These are phyloP conservation scores for Leptomonas pyrrhocoris DNA, from an alignment of 208 protist species.

Conservation along the genomic window DNA sequence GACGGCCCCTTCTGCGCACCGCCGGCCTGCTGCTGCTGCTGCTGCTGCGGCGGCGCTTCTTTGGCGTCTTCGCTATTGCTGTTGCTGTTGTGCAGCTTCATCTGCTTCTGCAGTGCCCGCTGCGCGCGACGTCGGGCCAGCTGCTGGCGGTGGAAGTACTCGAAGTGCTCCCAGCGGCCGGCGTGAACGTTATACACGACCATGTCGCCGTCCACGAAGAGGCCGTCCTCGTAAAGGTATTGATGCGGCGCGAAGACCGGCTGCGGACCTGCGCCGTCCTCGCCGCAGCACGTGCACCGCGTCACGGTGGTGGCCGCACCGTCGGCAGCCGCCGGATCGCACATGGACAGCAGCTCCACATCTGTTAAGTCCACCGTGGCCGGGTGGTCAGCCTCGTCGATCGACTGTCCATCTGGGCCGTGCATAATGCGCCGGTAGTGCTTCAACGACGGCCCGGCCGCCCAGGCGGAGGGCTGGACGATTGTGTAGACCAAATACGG, in stretches of 20 bases:
- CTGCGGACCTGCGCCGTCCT: neutral
- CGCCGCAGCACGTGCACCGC: slow-evolving; percentile 4
- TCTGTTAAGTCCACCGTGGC: slow-evolving; percentile 7
- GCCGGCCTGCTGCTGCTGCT: neutral
- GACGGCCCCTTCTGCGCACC: no score
- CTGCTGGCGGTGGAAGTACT: slow-evolving; percentile 36
- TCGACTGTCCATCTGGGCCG: neutral
- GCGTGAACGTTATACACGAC: slow-evolving; percentile 48
- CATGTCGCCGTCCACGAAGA: slow-evolving; percentile 64
- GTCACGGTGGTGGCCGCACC: neutral
- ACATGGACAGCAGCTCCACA: slow-evolving; percentile 8
- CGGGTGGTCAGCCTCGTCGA: neutral
- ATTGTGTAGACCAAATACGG: slow-evolving; percentile 36
- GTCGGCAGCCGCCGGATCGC: slow-evolving; percentile 9
- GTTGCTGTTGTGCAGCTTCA: neutral
- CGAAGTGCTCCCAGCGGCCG: slow-evolving; percentile 48
- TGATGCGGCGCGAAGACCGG: slow-evolving; percentile 30
- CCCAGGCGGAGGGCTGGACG: slow-evolving; percentile 33
- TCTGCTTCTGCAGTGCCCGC: slow-evolving; percentile 13
- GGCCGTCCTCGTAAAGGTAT: slow-evolving; percentile 38
- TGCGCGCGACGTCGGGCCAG: slow-evolving; percentile 22
- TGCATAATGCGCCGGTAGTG: slow-evolving; percentile 33
- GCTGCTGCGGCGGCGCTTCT: neutral
- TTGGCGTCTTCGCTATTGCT: neutral
- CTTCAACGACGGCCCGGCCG: slow-evolving; percentile 33